Conservation (phyloP, 2,329 filamentous ascomycete species). For the Talaromyces sp. region DNA sequence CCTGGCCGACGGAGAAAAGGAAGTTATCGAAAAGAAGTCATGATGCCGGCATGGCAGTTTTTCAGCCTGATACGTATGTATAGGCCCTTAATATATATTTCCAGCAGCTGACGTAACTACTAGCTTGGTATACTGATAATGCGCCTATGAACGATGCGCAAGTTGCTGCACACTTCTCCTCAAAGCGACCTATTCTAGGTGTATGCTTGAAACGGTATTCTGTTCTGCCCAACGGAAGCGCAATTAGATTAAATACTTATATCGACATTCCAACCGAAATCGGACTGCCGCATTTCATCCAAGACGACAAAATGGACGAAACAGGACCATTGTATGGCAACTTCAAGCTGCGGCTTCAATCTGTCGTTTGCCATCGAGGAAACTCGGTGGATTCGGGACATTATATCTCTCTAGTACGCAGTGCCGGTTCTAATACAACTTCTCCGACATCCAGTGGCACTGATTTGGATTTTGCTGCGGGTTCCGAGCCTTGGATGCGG, state of each 20-base stretch:
- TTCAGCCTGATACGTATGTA: slow-evolving; percentile 83
- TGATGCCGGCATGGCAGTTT: slow-evolving; percentile 97
- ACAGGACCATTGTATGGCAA: slow-evolving; percentile 71
- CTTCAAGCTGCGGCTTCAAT: slow-evolving; percentile 88
- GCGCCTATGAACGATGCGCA: slow-evolving; percentile 65
- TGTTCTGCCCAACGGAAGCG: slow-evolving; percentile 64
- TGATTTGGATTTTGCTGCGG: slow-evolving; percentile 31
- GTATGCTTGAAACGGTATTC: slow-evolving; percentile 91
- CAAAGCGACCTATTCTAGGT: slow-evolving; percentile 77
- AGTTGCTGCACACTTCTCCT: slow-evolving; percentile 81
- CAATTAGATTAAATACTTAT: slow-evolving; percentile 70
- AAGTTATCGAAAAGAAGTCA: slow-evolving; percentile 68
- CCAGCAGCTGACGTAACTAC: not conserved
- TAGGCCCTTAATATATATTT: not conserved
- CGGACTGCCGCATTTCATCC: slow-evolving; percentile 81
- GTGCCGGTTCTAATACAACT: slow-evolving; percentile 48
- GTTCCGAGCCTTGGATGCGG: slow-evolving; percentile 69
- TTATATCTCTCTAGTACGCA: slow-evolving; percentile 80
- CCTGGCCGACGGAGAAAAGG: slow-evolving; percentile 26
- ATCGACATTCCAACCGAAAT: slow-evolving; percentile 90
- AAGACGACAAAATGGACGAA: slow-evolving; percentile 66
- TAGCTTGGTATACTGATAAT: slow-evolving; percentile 80
- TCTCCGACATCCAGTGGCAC: slow-evolving; percentile 23
- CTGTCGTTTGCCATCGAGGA: slow-evolving; percentile 87
- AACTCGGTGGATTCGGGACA: slow-evolving; percentile 83